phyloP scores from a whole-genome alignment of 805 yeast species.

The Yamadazyma laniorum region DNA sequence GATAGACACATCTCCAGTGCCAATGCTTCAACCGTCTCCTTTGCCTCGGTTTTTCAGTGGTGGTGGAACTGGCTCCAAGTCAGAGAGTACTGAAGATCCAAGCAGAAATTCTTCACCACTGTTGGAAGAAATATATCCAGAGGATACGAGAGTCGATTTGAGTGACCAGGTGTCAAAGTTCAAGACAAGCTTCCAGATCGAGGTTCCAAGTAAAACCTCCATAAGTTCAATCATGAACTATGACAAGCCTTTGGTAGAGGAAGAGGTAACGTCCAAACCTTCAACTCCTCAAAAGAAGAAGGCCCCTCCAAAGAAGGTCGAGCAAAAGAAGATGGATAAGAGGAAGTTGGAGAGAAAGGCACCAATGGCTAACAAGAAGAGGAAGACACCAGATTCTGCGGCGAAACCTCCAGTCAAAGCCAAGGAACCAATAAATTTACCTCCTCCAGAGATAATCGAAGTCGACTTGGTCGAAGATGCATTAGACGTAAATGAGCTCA shows the following conservation, averaged over 20 bases:
- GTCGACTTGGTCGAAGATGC: constrained; percentile 7
- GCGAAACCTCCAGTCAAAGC: constrained; percentile 7
- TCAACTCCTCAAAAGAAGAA: constrained; percentile 14
- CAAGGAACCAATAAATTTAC: constrained; percentile 16
- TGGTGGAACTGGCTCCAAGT: background rate
- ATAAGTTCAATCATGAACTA: constrained; percentile 40
- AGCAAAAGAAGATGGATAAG: constrained; percentile 13
- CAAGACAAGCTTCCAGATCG: constrained; percentile 27
- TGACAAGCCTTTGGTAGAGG: constrained; percentile 26
- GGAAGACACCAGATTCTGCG: constrained; percentile 14
- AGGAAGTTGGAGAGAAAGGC: constrained; percentile 12
- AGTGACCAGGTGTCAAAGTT: constrained; percentile 30
- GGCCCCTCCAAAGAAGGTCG: constrained; percentile 16
- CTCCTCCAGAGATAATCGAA: constrained; percentile 23
- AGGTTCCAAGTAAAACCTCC: constrained; percentile 30
- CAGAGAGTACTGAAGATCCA: background rate
- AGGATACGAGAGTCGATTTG: constrained; percentile 1
- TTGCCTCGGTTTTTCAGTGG: constrained; percentile 3
- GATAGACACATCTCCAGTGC: constrained; percentile 10
- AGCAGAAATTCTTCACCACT: background rate
- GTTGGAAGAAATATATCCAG: background rate
- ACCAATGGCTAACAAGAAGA: constrained; percentile 15
- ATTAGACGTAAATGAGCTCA: constrained; percentile 6
- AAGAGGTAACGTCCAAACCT: constrained; percentile 1
- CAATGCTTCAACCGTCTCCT: constrained; percentile 9